Percentiles rank a stretch among this genome's conserved stretches.
phyloP scores from a whole-genome alignment of 2,329 filamentous ascomycete species.

The Penicillium sp. region DNA sequence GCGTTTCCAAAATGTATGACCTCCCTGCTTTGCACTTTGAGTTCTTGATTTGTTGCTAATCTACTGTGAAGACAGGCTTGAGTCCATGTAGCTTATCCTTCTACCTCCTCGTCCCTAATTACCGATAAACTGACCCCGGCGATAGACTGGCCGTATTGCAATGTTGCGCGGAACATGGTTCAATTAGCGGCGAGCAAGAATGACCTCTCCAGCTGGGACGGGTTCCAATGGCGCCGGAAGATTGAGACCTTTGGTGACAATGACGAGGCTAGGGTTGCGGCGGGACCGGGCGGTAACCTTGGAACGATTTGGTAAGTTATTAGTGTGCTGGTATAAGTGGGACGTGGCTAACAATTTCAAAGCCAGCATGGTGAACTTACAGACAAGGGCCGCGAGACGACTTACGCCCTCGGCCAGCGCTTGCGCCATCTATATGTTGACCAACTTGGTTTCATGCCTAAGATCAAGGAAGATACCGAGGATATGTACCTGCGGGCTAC shows the following conservation, averaged over 20 bases:
- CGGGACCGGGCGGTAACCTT: constrained; percentile 67
- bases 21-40: constrained; percentile 1
- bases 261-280: constrained; percentile 68
- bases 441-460: constrained; percentile 70
- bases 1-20: constrained; percentile 74
- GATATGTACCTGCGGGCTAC: constrained; percentile 73
- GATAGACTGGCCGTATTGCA: constrained; percentile 85
- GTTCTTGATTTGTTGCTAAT: constrained; percentile 6
- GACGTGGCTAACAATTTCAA: constrained; percentile 7
- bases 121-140: constrained; percentile 16
- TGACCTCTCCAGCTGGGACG: constrained; percentile 56
- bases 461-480: constrained; percentile 55
- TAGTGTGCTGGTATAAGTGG: background rate
- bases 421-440: constrained; percentile 73
- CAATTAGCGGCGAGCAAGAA: constrained; percentile 59
- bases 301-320: constrained; percentile 74
- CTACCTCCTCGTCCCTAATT: background rate
- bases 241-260: constrained; percentile 77
- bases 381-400: constrained; percentile 71
- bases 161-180: constrained; percentile 69
- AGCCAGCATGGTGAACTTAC: constrained; percentile 67
- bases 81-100: constrained; percentile 43
- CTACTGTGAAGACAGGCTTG: constrained; percentile 46
- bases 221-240: constrained; percentile 65
- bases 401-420: constrained; percentile 66